These are phyloP conservation scores for Diplocarpon rosae DNA, from an alignment of 2,329 filamentous ascomycete species.

Conservation along the genomic window DNA sequence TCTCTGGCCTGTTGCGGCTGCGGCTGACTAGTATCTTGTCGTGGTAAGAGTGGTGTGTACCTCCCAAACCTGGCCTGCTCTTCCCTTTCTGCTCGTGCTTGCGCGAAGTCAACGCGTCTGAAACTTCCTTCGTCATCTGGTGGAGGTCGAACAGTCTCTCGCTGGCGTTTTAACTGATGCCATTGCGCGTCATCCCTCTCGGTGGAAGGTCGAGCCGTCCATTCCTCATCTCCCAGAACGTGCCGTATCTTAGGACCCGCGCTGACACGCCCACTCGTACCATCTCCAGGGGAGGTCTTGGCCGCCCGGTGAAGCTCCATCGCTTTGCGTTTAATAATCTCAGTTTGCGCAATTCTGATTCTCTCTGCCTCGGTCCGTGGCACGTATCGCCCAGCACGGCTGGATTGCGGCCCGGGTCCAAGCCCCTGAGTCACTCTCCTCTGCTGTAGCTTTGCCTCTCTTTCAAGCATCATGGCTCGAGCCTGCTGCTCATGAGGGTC, in stretches of 20 bases:
- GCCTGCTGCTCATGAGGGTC: conserved; percentile 22
- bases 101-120: conserved; percentile 8
- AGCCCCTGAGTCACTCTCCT: conserved; percentile 3
- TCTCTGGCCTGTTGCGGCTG: too few relatives aligned
- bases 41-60: conserved; percentile 18
- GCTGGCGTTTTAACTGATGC: conserved; percentile 7
- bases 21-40: too few relatives aligned
- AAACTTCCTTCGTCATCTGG: not conserved
- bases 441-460: conserved; percentile 2
- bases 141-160: conserved; percentile 2
- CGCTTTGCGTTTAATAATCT: conserved; percentile 5
- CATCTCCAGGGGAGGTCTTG: not conserved
- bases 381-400: conserved; percentile 17
- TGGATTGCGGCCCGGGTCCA: conserved; percentile 20
- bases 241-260: conserved; percentile 1
- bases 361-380: conserved; percentile 7
- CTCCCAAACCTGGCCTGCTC: conserved; percentile 14
- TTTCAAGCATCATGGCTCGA: conserved; percentile 16
- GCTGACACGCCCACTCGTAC: not conserved
- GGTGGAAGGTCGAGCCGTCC: not conserved
- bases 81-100: conserved; percentile 20
- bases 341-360: conserved; percentile 2
- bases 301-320: conserved; percentile 1
- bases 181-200: not conserved
- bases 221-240: conserved; percentile 5